These are phyloP conservation scores for Tarenaya hassleriana DNA, from an alignment of 345 rosid species.

Conservation along the genomic window DNA sequence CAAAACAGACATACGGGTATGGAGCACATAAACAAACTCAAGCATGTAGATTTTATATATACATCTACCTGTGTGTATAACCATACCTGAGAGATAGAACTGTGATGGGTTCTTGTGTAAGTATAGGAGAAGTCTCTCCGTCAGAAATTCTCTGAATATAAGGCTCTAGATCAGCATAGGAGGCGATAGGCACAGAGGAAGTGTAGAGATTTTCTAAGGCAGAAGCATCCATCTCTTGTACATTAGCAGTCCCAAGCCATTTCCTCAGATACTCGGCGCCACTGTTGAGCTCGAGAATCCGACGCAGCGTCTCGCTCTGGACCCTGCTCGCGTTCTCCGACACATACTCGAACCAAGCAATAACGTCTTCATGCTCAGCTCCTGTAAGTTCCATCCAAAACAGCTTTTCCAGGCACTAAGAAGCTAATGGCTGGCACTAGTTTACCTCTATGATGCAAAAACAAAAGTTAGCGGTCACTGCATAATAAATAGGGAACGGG, in stretches of 20 bases:
- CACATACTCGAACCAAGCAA: constrained; percentile 58
- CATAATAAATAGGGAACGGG: constrained; percentile 19
- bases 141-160: constrained; percentile 74
- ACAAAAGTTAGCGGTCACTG: constrained; percentile 1
- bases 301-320: constrained; percentile 65
- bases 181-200: constrained; percentile 64
- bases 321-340: constrained; percentile 43
- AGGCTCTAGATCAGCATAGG: constrained; percentile 85
- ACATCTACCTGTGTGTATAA: not conserved
- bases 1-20: constrained; percentile 3
- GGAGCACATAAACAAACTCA: constrained; percentile 5
- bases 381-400: constrained; percentile 24
- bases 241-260: constrained; percentile 48
- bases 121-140: constrained; percentile 68
- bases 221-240: constrained; percentile 45
- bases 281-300: constrained; percentile 54
- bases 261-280: constrained; percentile 59
- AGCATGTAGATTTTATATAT: not conserved
- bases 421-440: not conserved
- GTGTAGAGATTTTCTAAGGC: constrained; percentile 65
- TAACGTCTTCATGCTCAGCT: constrained; percentile 36
- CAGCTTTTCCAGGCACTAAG: constrained; percentile 1
- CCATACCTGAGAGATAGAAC: constrained; percentile 74
- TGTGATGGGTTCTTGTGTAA: constrained; percentile 61
- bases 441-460: constrained; percentile 9